phyloP scores from a whole-genome alignment of 345 rosid genomes.

The Ricinus communis region DNA sequence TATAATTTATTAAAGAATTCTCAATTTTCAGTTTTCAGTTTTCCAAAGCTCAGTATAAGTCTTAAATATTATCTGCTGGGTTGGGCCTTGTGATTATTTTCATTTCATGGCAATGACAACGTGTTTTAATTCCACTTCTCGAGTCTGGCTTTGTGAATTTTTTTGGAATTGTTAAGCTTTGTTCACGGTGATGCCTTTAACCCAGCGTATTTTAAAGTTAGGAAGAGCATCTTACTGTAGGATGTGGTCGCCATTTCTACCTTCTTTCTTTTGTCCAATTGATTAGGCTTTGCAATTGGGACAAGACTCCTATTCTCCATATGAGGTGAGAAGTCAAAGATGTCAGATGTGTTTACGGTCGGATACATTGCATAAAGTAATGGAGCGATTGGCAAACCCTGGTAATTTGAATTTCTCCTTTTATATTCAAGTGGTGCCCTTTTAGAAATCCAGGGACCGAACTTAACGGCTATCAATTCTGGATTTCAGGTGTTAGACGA shows the following conservation, averaged over 20 bases:
- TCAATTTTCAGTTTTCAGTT: background rate
- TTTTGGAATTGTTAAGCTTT: background rate
- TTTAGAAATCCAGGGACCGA: background rate
- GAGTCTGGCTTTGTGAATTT: background rate
- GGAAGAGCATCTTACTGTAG: constrained; percentile 2
- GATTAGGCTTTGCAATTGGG: constrained; percentile 37
- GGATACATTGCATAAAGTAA: constrained; percentile 33
- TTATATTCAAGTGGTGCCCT: background rate
- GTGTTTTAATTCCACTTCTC: background rate
- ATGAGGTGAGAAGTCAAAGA: constrained; percentile 31
- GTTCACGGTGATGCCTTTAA: background rate
- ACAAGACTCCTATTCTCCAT: constrained; percentile 24
- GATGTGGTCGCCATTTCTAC: background rate
- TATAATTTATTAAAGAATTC: background rate
- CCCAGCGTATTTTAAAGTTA: background rate
- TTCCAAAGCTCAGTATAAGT: background rate
- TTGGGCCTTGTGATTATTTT: background rate
- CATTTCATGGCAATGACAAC: background rate
- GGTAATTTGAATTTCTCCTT: constrained; percentile 14
- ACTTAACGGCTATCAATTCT: background rate
- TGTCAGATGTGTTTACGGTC: constrained; percentile 38
- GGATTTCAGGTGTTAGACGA: constrained; percentile 35
- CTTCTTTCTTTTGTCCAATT: background rate
- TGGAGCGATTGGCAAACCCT: constrained; percentile 35
- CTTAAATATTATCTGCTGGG: background rate